These are phyloP conservation scores for Pelargonium myrrhifolium DNA, from an alignment of 441 rosid species.

Conservation along the genomic window DNA sequence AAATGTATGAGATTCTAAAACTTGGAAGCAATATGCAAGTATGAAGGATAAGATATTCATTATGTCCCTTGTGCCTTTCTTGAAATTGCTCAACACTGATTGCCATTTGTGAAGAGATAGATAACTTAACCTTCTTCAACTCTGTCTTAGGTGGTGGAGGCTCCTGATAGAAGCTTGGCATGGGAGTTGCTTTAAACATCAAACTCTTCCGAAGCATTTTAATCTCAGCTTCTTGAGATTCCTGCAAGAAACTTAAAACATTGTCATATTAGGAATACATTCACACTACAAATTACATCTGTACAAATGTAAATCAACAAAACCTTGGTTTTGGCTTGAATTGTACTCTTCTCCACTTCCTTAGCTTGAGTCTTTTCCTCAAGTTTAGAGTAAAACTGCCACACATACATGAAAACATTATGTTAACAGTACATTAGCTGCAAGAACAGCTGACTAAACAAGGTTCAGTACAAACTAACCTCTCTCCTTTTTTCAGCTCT, in stretches of 20 bases:
- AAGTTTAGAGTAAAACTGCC: constrained; percentile 28
- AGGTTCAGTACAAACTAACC: constrained; percentile 37
- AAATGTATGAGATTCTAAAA: not conserved
- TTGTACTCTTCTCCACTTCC: constrained; percentile 24
- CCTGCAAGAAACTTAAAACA: constrained; percentile 39
- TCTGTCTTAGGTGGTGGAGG: constrained; percentile 81
- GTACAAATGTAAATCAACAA: constrained; percentile 15
- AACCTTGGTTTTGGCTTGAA: constrained; percentile 86
- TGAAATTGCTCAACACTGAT: not conserved
- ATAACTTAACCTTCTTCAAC: constrained; percentile 65
- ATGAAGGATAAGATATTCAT: not conserved
- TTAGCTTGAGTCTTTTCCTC: constrained; percentile 29
- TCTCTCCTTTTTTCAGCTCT: constrained; percentile 97
- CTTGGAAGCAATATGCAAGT: not conserved
- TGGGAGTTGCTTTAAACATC: constrained; percentile 91
- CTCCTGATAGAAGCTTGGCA: constrained; percentile 98
- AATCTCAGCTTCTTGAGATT: constrained; percentile 92
- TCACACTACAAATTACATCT: constrained; percentile 11
- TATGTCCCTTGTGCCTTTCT: not conserved
- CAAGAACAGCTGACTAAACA: not conserved
- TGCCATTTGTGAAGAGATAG: constrained; percentile 2
- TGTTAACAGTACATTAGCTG: not conserved
- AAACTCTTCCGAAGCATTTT: constrained; percentile 84
- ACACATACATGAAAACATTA: not conserved
- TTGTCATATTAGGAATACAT: constrained; percentile 7